Evolutionary conservation across 2,329 filamentous ascomycete species (phyloP), one percentile per base, ranked within the genome.

Genomic region (Cercospora beticola): DNA sequence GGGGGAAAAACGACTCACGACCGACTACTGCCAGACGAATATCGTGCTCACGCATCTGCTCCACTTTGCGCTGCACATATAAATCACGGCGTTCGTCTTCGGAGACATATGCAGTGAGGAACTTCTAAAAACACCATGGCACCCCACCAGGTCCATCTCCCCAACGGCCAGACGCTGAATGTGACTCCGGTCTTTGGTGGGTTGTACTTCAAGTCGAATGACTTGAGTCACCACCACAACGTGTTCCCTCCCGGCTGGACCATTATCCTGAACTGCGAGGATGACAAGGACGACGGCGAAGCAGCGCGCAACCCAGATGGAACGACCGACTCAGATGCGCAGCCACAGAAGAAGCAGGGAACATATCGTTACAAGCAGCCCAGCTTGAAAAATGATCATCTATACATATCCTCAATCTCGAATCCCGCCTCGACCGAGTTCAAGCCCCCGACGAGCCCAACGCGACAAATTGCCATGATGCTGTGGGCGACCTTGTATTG

Each of bases 391-490:
- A 87, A 89, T 78, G 94, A 98, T 79, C 89, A 88, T 74, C 85
- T 97, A 67, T 97, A 94, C 82, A 94, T 98, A 75, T 97, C 93
- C 4, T 94, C 92, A 70, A 93, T 97, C 71, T 94, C 92, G 61
- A 92, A 91, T 73, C 93, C 94, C 0, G 91, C 90, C 61, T 91
- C 85, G 78, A 88, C 82, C 77, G 93, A 97, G 60, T 96, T 91
- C 82, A 92, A 91, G 77, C 88, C 92, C 0, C 87, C 90, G 1
- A 88, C 86, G 14, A 97, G 93, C 70, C 92, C 92, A 0, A 95
- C 93, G 0, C 86, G 94, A 56, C 92, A 97, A 81, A 92, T 97
- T 69, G 94, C 94, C 73, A 93, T 97, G 92, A 97, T 97, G 91
- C 86, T 98, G 6, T 98, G 93, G 92, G 89, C 93, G 36, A 94